These are phyloP conservation scores for Sarocladiaceae sp. DNA, from an alignment of 2,329 filamentous ascomycete genomes.

Conservation along the genomic window DNA sequence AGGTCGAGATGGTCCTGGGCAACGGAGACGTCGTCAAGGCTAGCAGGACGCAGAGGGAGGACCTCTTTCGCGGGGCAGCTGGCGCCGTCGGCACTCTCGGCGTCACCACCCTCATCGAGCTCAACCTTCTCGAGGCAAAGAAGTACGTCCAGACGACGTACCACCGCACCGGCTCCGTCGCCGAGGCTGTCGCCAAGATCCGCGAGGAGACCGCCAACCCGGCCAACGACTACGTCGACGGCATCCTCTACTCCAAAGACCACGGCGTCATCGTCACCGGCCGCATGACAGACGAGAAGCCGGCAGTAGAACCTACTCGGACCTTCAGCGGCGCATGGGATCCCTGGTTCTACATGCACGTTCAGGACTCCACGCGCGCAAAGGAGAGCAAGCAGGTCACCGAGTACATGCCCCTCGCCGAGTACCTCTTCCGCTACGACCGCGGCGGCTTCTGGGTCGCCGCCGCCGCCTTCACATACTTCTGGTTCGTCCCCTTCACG, in stretches of 20 bases:
- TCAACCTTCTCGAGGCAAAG: slow-evolving; percentile 54
- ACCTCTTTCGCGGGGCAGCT: slow-evolving; percentile 60
- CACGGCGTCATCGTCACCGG: slow-evolving; percentile 64
- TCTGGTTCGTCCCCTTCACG: slow-evolving; percentile 58
- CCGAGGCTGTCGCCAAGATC: slow-evolving; percentile 42
- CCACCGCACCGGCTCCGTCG: slow-evolving; percentile 42
- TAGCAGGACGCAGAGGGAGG: slow-evolving; percentile 31
- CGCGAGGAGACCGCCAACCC: slow-evolving; percentile 36
- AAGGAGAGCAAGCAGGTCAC: slow-evolving; percentile 18
- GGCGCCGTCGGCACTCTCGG: slow-evolving; percentile 64
- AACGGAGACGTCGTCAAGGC: slow-evolving; percentile 57
- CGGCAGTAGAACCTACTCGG: slow-evolving; percentile 35
- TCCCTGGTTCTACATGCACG: slow-evolving; percentile 74
- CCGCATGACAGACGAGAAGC: slow-evolving; percentile 48
- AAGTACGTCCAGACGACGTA: slow-evolving; percentile 59
- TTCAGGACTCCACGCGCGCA: slow-evolving; percentile 33
- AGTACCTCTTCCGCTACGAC: slow-evolving; percentile 74
- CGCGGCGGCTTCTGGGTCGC: slow-evolving; percentile 72
- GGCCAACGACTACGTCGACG: slow-evolving; percentile 64
- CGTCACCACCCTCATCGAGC: slow-evolving; percentile 59
- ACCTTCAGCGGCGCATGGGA: slow-evolving; percentile 55
- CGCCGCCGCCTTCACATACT: slow-evolving; percentile 59
- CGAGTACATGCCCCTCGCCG: slow-evolving; percentile 60
- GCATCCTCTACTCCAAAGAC: slow-evolving; percentile 57
- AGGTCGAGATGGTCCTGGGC: slow-evolving; percentile 63